These are phyloP conservation scores for Toxicodendron radicans DNA, from an alignment of 345 rosid species.

Conservation along the genomic window DNA sequence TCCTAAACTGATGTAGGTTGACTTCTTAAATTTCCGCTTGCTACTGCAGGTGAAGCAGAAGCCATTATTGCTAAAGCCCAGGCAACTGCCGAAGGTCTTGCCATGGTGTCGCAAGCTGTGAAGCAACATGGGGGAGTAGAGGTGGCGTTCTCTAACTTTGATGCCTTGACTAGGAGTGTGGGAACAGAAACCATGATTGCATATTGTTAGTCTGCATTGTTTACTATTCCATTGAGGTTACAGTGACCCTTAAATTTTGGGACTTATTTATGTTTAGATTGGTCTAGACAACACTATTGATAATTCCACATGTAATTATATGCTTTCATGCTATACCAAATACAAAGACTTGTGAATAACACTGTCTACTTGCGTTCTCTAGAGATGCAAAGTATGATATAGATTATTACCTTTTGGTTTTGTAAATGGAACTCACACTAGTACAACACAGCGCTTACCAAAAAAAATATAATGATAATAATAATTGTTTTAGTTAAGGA, in stretches of 20 bases:
- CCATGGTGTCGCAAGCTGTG: conserved; percentile 63
- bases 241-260: not conserved
- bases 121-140: conserved; percentile 81
- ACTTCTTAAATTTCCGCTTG: not conserved
- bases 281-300: not conserved
- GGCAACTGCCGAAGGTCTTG: conserved; percentile 78
- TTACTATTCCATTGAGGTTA: not conserved
- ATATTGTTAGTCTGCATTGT: not conserved
- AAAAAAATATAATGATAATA: not conserved
- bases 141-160: conserved; percentile 43
- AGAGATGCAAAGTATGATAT: not conserved
- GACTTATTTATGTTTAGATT: not conserved
- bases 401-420: not conserved
- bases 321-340: not conserved
- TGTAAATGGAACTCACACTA: not conserved
- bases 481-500: not conserved
- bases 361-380: not conserved
- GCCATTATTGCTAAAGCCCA: conserved; percentile 84
- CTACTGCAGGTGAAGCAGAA: conserved; percentile 78
- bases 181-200: not conserved
- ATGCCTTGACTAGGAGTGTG: not conserved
- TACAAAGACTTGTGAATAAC: not conserved
- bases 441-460: not conserved
- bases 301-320: not conserved
- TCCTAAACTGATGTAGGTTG: not conserved